Conservation (phyloP, 306 rosid species). For the Delonix regia region DNA sequence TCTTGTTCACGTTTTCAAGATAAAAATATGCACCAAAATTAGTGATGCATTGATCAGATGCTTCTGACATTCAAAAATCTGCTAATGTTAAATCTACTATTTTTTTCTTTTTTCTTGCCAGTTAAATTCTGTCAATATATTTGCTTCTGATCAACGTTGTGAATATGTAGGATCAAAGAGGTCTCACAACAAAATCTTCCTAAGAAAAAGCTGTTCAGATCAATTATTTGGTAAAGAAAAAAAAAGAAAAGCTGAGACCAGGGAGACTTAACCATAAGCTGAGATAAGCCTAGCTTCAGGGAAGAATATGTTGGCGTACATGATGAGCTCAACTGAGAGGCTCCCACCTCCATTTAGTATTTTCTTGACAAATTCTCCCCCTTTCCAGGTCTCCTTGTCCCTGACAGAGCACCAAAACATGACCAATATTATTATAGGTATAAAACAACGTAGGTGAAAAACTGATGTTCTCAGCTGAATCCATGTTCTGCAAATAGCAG, state of each 20-base stretch:
- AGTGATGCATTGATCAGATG: neutral
- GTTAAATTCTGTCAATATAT: neutral
- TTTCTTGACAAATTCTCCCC: conserved; percentile 64
- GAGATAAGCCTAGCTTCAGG: conserved; percentile 84
- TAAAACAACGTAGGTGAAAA: conserved; percentile 6
- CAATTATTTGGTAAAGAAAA: neutral
- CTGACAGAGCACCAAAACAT: conserved; percentile 43
- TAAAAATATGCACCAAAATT: neutral
- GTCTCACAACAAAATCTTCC: conserved; percentile 7
- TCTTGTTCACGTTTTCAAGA: conserved; percentile 1
- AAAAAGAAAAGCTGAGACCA: neutral
- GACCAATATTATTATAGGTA: conserved; percentile 24
- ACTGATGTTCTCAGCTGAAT: neutral
- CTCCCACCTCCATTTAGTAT: conserved; percentile 93
- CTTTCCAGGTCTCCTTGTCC: conserved; percentile 51
- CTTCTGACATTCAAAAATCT: conserved; percentile 10
- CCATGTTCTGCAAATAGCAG: conserved; percentile 20
- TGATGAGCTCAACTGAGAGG: conserved; percentile 64
- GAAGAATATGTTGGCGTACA: conserved; percentile 56
- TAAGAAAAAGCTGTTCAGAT: neutral
- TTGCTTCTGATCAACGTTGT: neutral
- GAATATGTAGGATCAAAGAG: neutral
- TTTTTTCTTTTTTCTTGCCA: neutral
- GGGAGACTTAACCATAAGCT: conserved; percentile 81
- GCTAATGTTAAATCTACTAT: neutral